Evolutionary conservation across 2,329 filamentous ascomycete species (phyloP).

Genomic region (Aureobasidium leucospermi): DNA sequence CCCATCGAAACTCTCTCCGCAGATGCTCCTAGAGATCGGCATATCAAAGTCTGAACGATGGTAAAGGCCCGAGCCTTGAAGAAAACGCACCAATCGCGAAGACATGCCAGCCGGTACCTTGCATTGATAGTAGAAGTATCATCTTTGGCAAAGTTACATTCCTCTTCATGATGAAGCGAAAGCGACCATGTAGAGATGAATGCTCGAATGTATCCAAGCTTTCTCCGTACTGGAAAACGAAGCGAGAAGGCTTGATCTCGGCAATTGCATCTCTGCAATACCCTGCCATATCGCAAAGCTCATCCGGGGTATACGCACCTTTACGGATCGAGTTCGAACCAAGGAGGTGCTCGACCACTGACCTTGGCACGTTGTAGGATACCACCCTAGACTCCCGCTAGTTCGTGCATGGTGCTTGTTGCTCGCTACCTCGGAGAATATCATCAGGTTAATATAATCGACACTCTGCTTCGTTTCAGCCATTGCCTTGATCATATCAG

Average conservation of each 20-base stretch:
- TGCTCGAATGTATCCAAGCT: not conserved
- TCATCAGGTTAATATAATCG: conserved; percentile 7
- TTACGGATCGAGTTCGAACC: not conserved
- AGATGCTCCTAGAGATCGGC: not conserved
- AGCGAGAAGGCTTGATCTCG: not conserved
- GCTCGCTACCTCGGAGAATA: conserved; percentile 6
- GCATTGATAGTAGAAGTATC: not conserved
- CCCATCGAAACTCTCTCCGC: not conserved
- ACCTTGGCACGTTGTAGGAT: not conserved
- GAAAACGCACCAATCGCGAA: conserved; percentile 4
- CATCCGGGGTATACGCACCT: not conserved
- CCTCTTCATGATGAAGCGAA: not conserved
- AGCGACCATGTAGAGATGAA: not conserved
- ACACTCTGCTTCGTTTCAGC: conserved; percentile 5
- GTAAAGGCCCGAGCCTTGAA: not conserved
- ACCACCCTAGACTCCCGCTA: not conserved
- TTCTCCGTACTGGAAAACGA: not conserved
- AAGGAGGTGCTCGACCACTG: not conserved
- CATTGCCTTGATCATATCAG: not conserved
- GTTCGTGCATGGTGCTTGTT: conserved; percentile 1
- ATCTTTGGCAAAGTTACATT: not conserved
- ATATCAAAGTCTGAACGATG: not conserved
- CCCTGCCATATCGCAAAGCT: not conserved
- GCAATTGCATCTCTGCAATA: not conserved
- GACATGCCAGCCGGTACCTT: not conserved